These are phyloP conservation scores for Fusarium caatingaense DNA, from an alignment of 2,329 filamentous ascomycete species.

Conservation along the genomic window DNA sequence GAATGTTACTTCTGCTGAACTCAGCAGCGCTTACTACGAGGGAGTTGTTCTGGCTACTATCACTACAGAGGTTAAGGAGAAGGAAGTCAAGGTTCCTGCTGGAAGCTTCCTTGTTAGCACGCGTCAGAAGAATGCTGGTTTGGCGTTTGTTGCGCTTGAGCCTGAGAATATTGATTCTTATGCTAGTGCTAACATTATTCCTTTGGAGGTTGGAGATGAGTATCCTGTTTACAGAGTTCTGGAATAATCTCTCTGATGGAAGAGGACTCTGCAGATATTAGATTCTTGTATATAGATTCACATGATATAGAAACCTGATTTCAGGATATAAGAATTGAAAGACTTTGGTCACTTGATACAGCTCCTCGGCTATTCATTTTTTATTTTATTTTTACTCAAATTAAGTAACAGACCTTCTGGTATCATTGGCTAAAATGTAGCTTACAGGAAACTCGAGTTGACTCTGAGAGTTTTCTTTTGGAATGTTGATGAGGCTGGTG, in stretches of 20 bases:
- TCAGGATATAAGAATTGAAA: not conserved
- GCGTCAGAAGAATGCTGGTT: slow-evolving; percentile 48
- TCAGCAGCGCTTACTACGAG: slow-evolving; percentile 44
- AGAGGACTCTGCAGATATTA: not conserved
- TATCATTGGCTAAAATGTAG: too few relatives aligned
- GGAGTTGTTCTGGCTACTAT: slow-evolving; percentile 43
- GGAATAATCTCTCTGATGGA: fast-evolving
- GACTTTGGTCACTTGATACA: not conserved
- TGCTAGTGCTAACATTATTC: slow-evolving; percentile 48
- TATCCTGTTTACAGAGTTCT: slow-evolving; percentile 47
- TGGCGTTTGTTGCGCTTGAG: slow-evolving; percentile 48
- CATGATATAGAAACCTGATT: not conserved
- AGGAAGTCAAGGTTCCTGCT: slow-evolving; percentile 40
- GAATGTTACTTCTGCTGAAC: slow-evolving; percentile 37
- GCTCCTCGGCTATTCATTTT: too few relatives aligned
- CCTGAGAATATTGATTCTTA: slow-evolving; percentile 51
- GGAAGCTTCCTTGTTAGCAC: slow-evolving; percentile 50
- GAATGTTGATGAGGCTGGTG: slow-evolving; percentile 1
- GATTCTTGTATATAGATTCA: not conserved
- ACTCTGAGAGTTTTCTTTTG: not conserved
- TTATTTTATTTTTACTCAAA: too few relatives aligned
- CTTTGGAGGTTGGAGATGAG: slow-evolving; percentile 46
- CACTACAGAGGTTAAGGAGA: slow-evolving; percentile 29
- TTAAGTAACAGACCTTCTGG: too few relatives aligned
- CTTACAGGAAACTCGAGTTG: not conserved